A percentile compares a stretch with the other conserved stretches of the same genome.
These are phyloP conservation scores for Yarrowia deformans DNA, from an alignment of 805 yeast species.

Conservation along the genomic window DNA sequence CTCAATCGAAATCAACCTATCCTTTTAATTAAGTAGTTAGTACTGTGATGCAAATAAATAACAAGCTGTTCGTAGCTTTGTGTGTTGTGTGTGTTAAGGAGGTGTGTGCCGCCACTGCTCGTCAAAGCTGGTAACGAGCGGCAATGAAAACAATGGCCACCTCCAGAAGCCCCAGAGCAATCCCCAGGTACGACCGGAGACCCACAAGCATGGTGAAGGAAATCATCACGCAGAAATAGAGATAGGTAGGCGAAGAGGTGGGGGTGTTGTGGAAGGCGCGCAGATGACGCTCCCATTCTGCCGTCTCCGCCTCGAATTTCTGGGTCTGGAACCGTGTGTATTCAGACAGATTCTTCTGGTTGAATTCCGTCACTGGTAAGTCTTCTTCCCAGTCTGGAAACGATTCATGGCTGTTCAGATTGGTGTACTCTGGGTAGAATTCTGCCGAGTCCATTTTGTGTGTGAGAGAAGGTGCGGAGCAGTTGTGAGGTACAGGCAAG, in stretches of 20 bases:
- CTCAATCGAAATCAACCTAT: neutral
- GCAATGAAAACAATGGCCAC: conserved; percentile 34
- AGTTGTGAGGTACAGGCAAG: conserved; percentile 13
- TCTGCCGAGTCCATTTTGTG: conserved; percentile 29
- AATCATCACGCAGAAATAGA: conserved; percentile 35
- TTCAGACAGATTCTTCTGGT: conserved; percentile 37
- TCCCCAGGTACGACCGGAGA: conserved; percentile 31
- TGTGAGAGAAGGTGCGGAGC: neutral
- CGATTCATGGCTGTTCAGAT: conserved; percentile 2
- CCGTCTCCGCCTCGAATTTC: conserved; percentile 36
- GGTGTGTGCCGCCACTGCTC: too few relatives aligned
- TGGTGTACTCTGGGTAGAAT: conserved; percentile 35
- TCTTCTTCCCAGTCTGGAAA: conserved; percentile 38
- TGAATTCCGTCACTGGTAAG: conserved; percentile 29
- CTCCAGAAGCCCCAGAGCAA: conserved; percentile 35
- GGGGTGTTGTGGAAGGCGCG: conserved; percentile 36
- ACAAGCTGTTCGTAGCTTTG: conserved; percentile 15
- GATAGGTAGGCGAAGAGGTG: conserved; percentile 30
- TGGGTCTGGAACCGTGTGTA: conserved; percentile 36
- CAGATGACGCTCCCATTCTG: conserved; percentile 33
- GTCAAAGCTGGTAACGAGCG: conserved; percentile 26
- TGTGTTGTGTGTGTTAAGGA: neutral
- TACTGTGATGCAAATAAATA: conserved; percentile 32
- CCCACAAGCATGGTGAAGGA: conserved; percentile 37
- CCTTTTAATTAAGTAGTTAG: conserved; percentile 32